Evolutionary conservation across 2,329 filamentous ascomycete genomes (phyloP), one percentile per base, ranked within the genome.

Genomic region (Penicillium sp.): DNA sequence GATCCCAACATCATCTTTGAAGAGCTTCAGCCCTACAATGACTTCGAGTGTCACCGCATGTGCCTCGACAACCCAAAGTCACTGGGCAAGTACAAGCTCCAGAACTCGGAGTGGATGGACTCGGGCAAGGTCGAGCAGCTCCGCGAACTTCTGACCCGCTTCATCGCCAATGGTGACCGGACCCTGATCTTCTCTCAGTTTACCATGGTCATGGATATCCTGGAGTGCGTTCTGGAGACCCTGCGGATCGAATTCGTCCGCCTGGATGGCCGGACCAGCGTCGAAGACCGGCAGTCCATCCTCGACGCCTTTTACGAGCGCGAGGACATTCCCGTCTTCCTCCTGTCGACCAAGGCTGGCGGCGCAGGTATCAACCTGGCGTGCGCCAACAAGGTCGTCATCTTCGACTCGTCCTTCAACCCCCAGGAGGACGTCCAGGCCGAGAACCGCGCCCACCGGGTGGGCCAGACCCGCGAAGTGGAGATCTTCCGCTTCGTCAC

Each of bases 391-490:
- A 97, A 96, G 68, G 91, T 98, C 54, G 81, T 98, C 66, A 93
- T 98, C 58, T 96, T 97, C 63, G 93, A 98, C 66, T 86, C 86
- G 49, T 87, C 84, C n/a, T 95, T 96, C 70, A 98, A 98, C 56
- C 93, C 93, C 0, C 93, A 98, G 62, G 91, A 97, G 54, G 93
- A 98, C 60, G 83, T 95, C n/a, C 93, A 98, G 64, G 93, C 93
- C 0, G 93, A 97, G 72, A 97, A 98, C 64, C 83, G 93, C 13
- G 93, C 93, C 0, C 93, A 98, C 68, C 84, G 93, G 10, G 87
- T 98, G 7, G 93, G 93, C 0, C 93, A 98, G 71, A 90, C 80
- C 19, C 76, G 87, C 11, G 85, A 91, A 23, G 93, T 98, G 1
- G 91, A 98, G 62, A 86, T 98, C 27, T 81, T 95, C 27, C 77